These are phyloP conservation scores for Punica granatum DNA, from an alignment of 345 rosid species.

Conservation along the genomic window DNA sequence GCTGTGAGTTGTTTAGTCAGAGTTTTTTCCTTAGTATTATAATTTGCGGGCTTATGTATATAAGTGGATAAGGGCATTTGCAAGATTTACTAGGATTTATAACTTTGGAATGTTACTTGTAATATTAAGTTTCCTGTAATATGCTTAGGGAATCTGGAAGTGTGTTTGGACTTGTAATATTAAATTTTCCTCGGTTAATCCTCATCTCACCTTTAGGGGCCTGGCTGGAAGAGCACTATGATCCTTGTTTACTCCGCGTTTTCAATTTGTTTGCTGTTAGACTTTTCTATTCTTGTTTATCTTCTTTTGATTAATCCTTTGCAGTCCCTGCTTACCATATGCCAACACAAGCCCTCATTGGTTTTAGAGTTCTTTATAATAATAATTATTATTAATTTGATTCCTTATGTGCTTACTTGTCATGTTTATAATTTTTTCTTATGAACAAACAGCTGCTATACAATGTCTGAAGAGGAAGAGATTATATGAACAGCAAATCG, in stretches of 20 bases:
- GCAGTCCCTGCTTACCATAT: neutral
- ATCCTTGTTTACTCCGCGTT: too few relatives aligned
- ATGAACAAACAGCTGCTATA: slow-evolving; percentile 64
- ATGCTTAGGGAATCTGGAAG: neutral
- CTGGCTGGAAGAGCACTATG: neutral
- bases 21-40: neutral
- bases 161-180: neutral
- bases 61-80: neutral
- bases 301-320: neutral
- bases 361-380: neutral
- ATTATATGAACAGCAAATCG: slow-evolving; percentile 87
- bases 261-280: neutral
- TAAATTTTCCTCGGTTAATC: neutral
- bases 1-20: neutral
- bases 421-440: neutral
- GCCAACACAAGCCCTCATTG: neutral
- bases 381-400: too few relatives aligned
- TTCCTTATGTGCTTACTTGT: neutral
- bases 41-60: neutral
- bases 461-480: slow-evolving; percentile 96
- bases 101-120: neutral
- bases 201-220: neutral
- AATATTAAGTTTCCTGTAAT: neutral
- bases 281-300: too few relatives aligned
- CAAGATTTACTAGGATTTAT: neutral